Base-by-base conservation (phyloP, 2,329 filamentous ascomycete genomes). In the Coniochaeta sp. region DNA sequence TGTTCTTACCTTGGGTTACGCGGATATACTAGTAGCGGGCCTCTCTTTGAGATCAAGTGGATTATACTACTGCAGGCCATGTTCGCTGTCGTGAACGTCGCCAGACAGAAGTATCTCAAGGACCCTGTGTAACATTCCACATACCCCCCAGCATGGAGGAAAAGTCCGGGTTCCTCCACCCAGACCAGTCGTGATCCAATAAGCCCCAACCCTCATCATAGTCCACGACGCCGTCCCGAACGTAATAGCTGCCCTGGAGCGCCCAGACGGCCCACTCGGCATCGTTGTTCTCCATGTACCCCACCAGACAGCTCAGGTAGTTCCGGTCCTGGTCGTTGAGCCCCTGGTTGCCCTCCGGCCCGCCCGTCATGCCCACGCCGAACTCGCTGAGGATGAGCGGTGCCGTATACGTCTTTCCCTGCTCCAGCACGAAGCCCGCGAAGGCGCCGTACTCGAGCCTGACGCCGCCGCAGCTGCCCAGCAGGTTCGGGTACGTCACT, bases 181-280 rank as follows among this genome's bases (percentile, higher is more conserved):
- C 72, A 7, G 62, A 68, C 75, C 75, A 78, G 54, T 72, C 69
- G 55, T 71, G 66, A 55, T 68, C 65, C 60, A 73, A 59, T 63
- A 72, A 24, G 1, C 81, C 83, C 75, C 76, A 86, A 0, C 72
- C 72, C 73, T 86, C 82, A 32, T 85, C 79, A 47, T 73, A 73
- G 62, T 84, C 79, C 17, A 81, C 69, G 9, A 65, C 70, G 30
- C 78, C 77, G 60, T 80, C 73, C n/a, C 82, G 74, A 12, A 84
- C 74, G 63, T 86, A 86, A 64, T 85, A 87, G 61, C 79, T 81
- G 14, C 83, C 83, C 69, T 82, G 78, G 50, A 86, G 65, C 4
- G 79, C 80, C 84, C 83, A 86, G 14, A 84, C 72, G 1, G 79
- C 78, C 83, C 83, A 86, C 62, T 86, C 84, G 36, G 79, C 79